Percentiles rank a stretch among this genome's conserved stretches.
These are phyloP conservation scores for Luzula sylvatica DNA, from an alignment of 176 grass and related monocot genomes.

Conservation along the genomic window DNA sequence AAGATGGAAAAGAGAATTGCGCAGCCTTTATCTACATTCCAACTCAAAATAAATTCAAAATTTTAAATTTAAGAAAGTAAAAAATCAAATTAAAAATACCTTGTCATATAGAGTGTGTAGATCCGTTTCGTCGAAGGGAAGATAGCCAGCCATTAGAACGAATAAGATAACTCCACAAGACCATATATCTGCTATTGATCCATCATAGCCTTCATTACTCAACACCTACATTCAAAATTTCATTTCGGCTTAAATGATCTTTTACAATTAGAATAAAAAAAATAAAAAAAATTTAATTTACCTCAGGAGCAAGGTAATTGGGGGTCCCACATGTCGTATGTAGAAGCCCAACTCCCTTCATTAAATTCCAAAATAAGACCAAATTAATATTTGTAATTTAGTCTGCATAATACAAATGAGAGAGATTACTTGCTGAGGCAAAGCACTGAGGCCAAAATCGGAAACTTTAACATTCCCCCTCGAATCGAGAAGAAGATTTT, in stretches of 20 bases:
- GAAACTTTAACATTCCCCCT: conserved; percentile 88
- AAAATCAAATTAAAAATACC: conserved; percentile 31
- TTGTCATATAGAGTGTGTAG: conserved; percentile 70
- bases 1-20: conserved; percentile 65
- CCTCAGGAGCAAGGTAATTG: conserved; percentile 98
- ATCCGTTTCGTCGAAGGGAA: conserved; percentile 82
- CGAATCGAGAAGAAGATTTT: conserved; percentile 85
- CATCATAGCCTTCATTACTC: conserved; percentile 59
- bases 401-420: neutral
- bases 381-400: conserved; percentile 3
- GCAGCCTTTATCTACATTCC: conserved; percentile 64
- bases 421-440: conserved; percentile 60
- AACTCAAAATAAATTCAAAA: conserved; percentile 24
- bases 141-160: conserved; percentile 94
- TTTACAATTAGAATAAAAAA: too few species aligned
- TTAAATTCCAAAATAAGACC: neutral
- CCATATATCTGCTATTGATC: conserved; percentile 91
- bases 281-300: conserved; percentile 10
- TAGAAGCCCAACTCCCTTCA: conserved; percentile 71
- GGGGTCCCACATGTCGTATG: conserved; percentile 88
- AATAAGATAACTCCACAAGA: conserved; percentile 96
- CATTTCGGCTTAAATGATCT: too few species aligned
- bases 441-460: conserved; percentile 86
- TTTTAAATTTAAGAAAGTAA: conserved; percentile 3
- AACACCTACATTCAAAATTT: conserved; percentile 97